Evolutionary conservation across 169 alveolate genomes (phyloP), one percentile per base, ranked within the genome.

Genomic region (Eimeria praecox): DNA sequence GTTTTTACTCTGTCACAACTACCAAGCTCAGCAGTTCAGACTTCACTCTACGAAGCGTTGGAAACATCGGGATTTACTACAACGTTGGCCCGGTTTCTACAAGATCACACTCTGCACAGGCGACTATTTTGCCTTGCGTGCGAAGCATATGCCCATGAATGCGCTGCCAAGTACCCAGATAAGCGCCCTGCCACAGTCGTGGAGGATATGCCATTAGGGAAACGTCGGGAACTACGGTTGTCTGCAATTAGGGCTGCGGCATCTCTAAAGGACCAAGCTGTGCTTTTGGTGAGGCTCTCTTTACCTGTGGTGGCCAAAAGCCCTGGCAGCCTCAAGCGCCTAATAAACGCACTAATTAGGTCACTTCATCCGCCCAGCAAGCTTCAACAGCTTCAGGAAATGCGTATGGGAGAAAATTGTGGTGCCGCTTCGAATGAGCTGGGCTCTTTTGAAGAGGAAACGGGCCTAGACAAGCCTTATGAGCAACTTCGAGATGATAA

Each of bases 131-230:
- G 83, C 40, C 22, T 56, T 22, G 78, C 83, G 22, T 87, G 83
- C 27, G 42, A 38, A 71, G 83, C 3, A 38, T 87, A 87, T 46
- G 93, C 93, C 1, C 66, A 87, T 14, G 62, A 59, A 22, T 87
- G 82, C 27, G 93, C 93, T 62, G 54, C 59, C 73, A 87, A 38
- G 20, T 87, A 87, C 80, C 82, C 93, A 6, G 83, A 62, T 20
- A 87, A 62, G 35, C 46, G 38, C 24, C 83, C 93, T 4, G 83
- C 82, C 30, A 38, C 42, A 30, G 64, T 62, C 30, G 8, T 87
- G 82, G 83, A 87, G 62, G 82, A 87, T 9, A 62, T 87, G 83
- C 93, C 93, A n/a, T 20, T 87, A 42, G 93, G 64, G n/a, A 87
- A 38, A 49, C 64, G 93, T 64, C 93, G 93, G 33, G 93, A 87